Base-by-base conservation (phyloP, 495 filamentous ascomycete genomes). In the Monascus purpureus region DNA sequence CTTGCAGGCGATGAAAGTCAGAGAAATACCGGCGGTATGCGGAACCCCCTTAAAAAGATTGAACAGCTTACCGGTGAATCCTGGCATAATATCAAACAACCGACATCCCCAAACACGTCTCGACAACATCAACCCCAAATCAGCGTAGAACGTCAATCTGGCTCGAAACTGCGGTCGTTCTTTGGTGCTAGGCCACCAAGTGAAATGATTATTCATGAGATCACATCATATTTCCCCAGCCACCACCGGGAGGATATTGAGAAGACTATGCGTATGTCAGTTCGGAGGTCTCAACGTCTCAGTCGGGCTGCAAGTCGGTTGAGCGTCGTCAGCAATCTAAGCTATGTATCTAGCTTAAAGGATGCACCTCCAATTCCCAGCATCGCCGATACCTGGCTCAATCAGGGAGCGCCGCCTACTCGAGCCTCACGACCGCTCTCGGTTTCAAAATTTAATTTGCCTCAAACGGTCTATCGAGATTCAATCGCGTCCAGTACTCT, bases 161-260 rank as follows among this genome's bases (percentile, higher is more conserved):
- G 70, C 43, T 50, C 72, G 47, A 69, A 77, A 58, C 52, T 87
- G 47, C 66, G 75, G 41, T 60, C 63, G 34, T 94, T 95, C 65
- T 84, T 92, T 46, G 90, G 92, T 31, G 73, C 85, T 35, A 65
- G 90, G 45, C 90, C 90, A 12, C 92, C 92, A 2, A 94, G 86
- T 52, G 92, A 96, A 59, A 68, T 99, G 60, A 96, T 99, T 47
- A 90, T 87, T 28, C 86, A 86, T 17, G 90, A 99, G 49, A 67
- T 96, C 25, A 81, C 80, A 8, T 87, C 87, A 5, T 99, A 95
- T 60, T 99, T 99, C 70, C 90, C 90, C 1, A 87, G 93, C 43
- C 86, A 94, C 47, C 77, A 83, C 23, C 73, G 80, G 31, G 84
- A 93, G 49, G 82, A 86, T 35, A 92, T 99, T 38, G 92, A 94